Percentiles rank a stretch among this genome's conserved stretches.
phyloP scores from a whole-genome alignment of 305 asterid genomes.

The Solanum chacoense region DNA sequence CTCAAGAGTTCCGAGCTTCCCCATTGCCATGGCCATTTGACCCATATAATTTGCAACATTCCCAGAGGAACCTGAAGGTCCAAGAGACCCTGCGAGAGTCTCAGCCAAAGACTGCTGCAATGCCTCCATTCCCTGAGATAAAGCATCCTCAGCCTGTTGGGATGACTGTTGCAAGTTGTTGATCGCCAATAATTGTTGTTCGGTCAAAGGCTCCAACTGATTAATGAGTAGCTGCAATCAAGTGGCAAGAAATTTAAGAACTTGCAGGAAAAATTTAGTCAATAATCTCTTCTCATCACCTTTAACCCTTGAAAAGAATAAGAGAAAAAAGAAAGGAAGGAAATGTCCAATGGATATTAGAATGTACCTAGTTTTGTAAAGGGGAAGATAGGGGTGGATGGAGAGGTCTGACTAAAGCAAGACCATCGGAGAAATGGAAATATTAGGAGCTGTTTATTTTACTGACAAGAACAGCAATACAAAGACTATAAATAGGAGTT shows the following conservation, averaged over 20 bases:
- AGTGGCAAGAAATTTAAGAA: neutral
- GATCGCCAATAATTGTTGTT: slow-evolving; percentile 19
- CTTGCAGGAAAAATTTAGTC: neutral
- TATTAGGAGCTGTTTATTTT: neutral
- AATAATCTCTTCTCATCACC: neutral
- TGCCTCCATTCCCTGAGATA: slow-evolving; percentile 25
- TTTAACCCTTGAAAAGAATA: neutral
- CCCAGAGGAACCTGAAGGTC: slow-evolving; percentile 18
- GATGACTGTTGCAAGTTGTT: slow-evolving; percentile 19
- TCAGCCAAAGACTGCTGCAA: slow-evolving; percentile 23
- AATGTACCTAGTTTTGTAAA: neutral
- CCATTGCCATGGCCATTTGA: slow-evolving; percentile 28
- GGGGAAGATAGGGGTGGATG: neutral
- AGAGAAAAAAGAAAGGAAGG: neutral
- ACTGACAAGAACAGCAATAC: neutral
- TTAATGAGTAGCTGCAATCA: slow-evolving; percentile 15
- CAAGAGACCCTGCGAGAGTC: slow-evolving; percentile 15
- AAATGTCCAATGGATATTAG: neutral
- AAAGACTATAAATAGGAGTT: neutral
- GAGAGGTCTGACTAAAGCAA: neutral
- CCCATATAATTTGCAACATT: slow-evolving; percentile 25
- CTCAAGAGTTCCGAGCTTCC: slow-evolving; percentile 22
- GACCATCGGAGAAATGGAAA: neutral
- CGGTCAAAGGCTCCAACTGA: slow-evolving; percentile 22
- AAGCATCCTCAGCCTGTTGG: slow-evolving; percentile 21